Evolutionary conservation across 2,329 filamentous ascomycete genomes (phyloP), one percentile per base, ranked within the genome.

Genomic region (Colletotrichum sp.): DNA sequence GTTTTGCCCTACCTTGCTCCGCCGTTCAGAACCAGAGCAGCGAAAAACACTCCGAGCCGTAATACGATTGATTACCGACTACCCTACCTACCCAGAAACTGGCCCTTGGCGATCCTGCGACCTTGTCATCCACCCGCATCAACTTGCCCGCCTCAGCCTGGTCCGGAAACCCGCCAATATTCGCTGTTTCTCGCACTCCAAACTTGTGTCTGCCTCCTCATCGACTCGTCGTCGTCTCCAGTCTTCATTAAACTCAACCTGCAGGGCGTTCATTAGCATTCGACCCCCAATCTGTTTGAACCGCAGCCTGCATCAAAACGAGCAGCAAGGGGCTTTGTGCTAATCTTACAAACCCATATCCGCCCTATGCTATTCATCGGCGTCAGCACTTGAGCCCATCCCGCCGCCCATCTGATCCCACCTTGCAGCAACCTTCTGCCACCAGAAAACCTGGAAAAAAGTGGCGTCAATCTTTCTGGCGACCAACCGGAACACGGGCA

Each of bases 231-330:
- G 59, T 32, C 59, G 28, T 57, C 70, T 74, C 64, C 65, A 69
- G 60, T 68, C 74, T 64, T 74, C 44, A 76, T 76, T 76, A 76
- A 74, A 76, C 65, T 74, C 64, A 44, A 73, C 63, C 64, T 72
- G 70, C 64, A 76, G 68, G 62, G 62, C 30, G 49, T 30, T 24
- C 52, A 9, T n/a, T 44, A 55, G 64, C 65, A 30, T 32, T 63
- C 21, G 8, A 21, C 59, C 30, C 64, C 64, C 70, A 73, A 76
- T 73, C 32, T 65, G 64, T 73, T 59, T 59, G 73, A 60, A 73
- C 64, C 64, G 73, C 70, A 26, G 49, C 12, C 69, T 72, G 63
- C 68, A 32, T 72, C 63, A 68, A 63, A 34, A n/a, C 24, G 32
- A 26, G 68, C 28, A 49, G 21, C 44, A 68, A 74, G 74, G 74